Evolutionary conservation across 192 early-diverging fungal species (phyloP).

Genomic region (Dimargaris xerosporica): DNA sequence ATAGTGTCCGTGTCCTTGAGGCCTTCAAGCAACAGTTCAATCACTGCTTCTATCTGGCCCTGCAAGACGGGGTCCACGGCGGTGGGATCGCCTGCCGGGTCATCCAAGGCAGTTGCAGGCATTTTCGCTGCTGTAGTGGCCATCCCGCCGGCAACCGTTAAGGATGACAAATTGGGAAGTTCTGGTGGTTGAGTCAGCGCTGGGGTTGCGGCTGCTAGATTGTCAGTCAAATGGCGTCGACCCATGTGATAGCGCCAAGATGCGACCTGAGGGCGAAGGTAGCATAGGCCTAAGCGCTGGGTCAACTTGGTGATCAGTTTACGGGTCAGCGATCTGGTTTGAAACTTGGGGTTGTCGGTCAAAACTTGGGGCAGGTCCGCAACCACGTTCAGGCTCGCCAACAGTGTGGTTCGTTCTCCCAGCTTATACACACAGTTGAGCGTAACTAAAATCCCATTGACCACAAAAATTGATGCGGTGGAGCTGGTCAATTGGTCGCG

Average conservation of each 20-base stretch:
- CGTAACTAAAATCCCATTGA: conserved; percentile 42
- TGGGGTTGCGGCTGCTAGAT: background rate
- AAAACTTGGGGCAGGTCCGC: conserved; percentile 22
- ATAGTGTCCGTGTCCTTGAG: conserved; percentile 57
- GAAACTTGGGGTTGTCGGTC: conserved; percentile 32
- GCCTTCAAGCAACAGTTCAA: conserved; percentile 11
- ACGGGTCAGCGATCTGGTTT: conserved; percentile 54
- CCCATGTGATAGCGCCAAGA: conserved; percentile 59
- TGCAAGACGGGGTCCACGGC: background rate
- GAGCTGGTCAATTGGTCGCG: conserved; percentile 15
- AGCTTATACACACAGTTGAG: conserved; percentile 55
- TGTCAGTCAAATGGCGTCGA: background rate
- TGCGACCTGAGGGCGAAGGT: conserved; percentile 51
- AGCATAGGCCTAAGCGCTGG: conserved; percentile 70
- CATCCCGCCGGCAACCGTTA: no score
- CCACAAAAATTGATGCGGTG: conserved; percentile 31
- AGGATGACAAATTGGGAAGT: no score
- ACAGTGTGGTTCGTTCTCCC: conserved; percentile 44
- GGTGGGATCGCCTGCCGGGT: background rate
- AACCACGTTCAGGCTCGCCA: conserved; percentile 29
- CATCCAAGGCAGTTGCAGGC: no score
- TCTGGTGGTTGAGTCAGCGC: background rate
- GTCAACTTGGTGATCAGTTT: conserved; percentile 71
- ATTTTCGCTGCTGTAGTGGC: no score
- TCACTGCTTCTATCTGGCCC: background rate